A percentile compares a stretch with the other conserved stretches of the same genome.
These are phyloP conservation scores for Stellera chamaejasme DNA, from an alignment of 345 rosid species.

Conservation along the genomic window DNA sequence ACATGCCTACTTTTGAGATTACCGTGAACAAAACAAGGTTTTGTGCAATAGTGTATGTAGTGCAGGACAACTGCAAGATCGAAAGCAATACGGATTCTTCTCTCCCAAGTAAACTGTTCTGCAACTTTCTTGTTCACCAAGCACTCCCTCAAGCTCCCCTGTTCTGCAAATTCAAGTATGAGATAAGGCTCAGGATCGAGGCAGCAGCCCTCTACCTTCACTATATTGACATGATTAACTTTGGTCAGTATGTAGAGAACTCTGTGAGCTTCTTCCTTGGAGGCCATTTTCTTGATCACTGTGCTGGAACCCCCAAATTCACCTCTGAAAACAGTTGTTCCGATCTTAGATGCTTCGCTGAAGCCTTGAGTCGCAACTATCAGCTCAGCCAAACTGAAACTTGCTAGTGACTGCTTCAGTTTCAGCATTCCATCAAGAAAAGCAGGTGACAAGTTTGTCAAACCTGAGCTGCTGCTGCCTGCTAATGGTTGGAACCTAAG, in stretches of 20 bases:
- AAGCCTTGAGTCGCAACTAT: conserved; percentile 23
- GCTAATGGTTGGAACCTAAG: conserved; percentile 18
- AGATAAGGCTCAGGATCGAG: conserved; percentile 15
- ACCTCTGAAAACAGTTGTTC: conserved; percentile 18
- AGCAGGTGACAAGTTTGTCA: conserved; percentile 20
- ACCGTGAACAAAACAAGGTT: conserved; percentile 20
- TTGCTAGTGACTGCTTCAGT: conserved; percentile 19
- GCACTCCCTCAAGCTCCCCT: conserved; percentile 28
- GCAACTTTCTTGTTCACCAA: conserved; percentile 13
- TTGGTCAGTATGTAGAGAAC: conserved; percentile 26
- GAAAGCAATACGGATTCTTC: conserved; percentile 26
- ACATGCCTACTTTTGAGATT: conserved; percentile 23
- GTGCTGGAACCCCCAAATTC: conserved; percentile 15
- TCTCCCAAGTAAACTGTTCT: conserved; percentile 26
- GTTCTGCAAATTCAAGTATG: conserved; percentile 22
- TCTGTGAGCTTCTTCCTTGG: conserved; percentile 17
- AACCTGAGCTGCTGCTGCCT: conserved; percentile 10
- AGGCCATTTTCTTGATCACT: conserved; percentile 18
- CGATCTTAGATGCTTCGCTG: conserved; percentile 16
- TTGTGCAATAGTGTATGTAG: conserved; percentile 26
- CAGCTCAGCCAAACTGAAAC: conserved; percentile 29
- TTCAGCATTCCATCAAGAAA: conserved; percentile 25
- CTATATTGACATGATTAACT: conserved; percentile 23
- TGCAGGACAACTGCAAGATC: conserved; percentile 32
- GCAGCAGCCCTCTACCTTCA: conserved; percentile 26